phyloP scores from a whole-genome alignment of 768 basidiomycete genomes.

The Tubosaeta sp. region DNA sequence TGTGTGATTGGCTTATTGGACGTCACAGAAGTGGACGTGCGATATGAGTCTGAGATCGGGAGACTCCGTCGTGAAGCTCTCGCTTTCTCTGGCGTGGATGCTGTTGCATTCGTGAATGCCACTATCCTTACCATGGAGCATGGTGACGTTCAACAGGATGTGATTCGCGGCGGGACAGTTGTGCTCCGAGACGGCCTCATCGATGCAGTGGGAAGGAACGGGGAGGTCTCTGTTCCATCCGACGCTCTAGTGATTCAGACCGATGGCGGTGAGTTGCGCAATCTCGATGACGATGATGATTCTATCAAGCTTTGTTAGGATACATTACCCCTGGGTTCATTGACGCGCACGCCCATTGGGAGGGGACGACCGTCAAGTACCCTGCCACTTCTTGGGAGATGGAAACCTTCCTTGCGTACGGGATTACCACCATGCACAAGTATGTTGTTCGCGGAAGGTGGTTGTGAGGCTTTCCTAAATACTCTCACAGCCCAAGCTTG shows the following conservation, averaged over 20 bases:
- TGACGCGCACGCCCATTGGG: constrained; percentile 76
- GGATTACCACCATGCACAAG: constrained; percentile 77
- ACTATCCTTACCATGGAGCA: constrained; percentile 68
- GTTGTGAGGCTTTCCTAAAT: not conserved
- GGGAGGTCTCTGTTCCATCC: constrained; percentile 30
- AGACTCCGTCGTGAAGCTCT: constrained; percentile 54
- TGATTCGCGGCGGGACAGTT: constrained; percentile 50
- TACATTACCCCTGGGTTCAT: constrained; percentile 70
- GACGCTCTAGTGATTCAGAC: constrained; percentile 51
- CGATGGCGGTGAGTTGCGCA: constrained; percentile 47
- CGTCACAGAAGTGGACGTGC: constrained; percentile 54
- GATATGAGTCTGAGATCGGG: constrained; percentile 57
- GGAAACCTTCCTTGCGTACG: constrained; percentile 71
- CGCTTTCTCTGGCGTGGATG: constrained; percentile 27
- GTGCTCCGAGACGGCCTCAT: constrained; percentile 57
- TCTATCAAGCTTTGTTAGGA: constrained; percentile 34
- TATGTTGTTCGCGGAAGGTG: constrained; percentile 25
- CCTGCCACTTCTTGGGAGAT: constrained; percentile 72
- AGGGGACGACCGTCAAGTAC: constrained; percentile 45
- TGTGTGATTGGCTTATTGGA: constrained; percentile 57
- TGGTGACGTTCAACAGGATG: constrained; percentile 43
- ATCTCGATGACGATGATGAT: not conserved
- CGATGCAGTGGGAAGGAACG: constrained; percentile 39
- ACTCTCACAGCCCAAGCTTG: constrained; percentile 51
- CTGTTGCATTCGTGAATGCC: constrained; percentile 61